Percentiles rank a stretch among this genome's conserved stretches.
phyloP scores from a whole-genome alignment of 352 stramenopile genomes.

The Phytopythium delawarense region DNA sequence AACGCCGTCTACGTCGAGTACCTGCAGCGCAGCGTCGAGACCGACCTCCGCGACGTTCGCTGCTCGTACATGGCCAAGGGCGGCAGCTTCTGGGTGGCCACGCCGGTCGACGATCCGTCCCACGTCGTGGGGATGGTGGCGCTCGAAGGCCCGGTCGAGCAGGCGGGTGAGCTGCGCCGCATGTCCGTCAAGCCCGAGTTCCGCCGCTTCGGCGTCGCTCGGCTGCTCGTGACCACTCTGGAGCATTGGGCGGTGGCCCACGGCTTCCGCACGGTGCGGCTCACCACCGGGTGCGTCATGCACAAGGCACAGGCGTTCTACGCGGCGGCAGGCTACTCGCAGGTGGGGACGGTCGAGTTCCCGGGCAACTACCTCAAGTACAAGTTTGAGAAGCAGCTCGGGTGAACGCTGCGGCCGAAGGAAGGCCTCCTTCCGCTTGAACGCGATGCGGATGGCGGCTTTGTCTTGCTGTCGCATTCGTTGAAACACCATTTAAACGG shows the following conservation, averaged over 20 bases:
- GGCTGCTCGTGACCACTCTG: conserved; percentile 19
- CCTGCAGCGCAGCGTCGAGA: conserved; percentile 19
- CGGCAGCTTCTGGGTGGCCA: conserved; percentile 36
- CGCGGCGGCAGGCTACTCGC: conserved; percentile 22
- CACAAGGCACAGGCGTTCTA: conserved; percentile 23
- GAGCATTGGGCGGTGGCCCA: conserved; percentile 23
- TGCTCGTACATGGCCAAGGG: conserved; percentile 16
- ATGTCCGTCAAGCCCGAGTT: conserved; percentile 28
- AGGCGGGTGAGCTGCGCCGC: conserved; percentile 28
- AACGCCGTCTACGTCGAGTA: conserved; percentile 16
- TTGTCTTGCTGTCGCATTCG: too few relatives aligned
- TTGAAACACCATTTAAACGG: neutral
- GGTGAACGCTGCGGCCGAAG: too few relatives aligned
- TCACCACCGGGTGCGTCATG: conserved; percentile 28
- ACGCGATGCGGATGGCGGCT: too few relatives aligned
- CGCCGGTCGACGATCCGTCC: conserved; percentile 2
- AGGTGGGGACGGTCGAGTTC: neutral
- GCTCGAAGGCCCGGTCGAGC: conserved; percentile 20
- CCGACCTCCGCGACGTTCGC: conserved; percentile 30
- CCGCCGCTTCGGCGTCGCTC: conserved; percentile 25
- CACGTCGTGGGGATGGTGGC: conserved; percentile 28
- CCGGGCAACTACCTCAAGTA: neutral
- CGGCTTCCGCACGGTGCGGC: conserved; percentile 19
- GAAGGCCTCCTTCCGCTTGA: too few relatives aligned
- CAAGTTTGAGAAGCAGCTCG: too few relatives aligned